Percentiles rank a stretch among this genome's conserved stretches.
Evolutionary conservation across 306 rosid genomes (phyloP).

Genomic region (Pachyrhizus erosus): DNA sequence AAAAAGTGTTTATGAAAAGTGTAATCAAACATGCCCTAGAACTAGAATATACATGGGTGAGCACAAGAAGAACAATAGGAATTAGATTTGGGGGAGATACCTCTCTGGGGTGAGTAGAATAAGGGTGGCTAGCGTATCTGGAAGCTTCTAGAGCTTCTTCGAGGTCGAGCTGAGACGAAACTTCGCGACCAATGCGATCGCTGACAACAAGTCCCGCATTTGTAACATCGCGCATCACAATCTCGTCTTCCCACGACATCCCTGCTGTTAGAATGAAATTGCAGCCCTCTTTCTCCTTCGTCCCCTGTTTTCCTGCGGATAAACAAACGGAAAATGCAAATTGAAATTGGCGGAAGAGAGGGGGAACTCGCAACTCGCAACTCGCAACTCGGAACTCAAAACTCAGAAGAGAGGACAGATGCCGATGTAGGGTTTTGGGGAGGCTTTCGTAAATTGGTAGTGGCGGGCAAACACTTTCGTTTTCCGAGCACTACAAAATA

Average conservation of each 20-base stretch:
- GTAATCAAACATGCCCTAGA: background rate
- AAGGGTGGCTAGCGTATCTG: slow-evolving; percentile 89
- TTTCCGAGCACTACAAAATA: background rate
- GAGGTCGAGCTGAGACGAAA: slow-evolving; percentile 85
- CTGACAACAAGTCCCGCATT: slow-evolving; percentile 81
- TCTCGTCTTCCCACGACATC: slow-evolving; percentile 87
- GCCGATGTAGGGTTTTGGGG: slow-evolving; percentile 62
- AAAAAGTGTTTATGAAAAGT: too few species aligned
- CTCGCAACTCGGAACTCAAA: background rate
- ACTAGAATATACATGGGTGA: background rate
- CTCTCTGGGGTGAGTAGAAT: slow-evolving; percentile 90
- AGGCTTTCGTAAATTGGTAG: slow-evolving; percentile 54
- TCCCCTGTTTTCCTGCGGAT: slow-evolving; percentile 33
- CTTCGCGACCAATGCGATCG: slow-evolving; percentile 91
- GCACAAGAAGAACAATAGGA: background rate
- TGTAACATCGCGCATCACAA: slow-evolving; percentile 81
- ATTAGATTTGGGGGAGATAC: slow-evolving; percentile 43
- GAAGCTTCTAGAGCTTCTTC: slow-evolving; percentile 96
- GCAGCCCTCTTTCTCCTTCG: background rate
- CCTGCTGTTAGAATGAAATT: slow-evolving; percentile 36
- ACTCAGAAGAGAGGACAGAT: background rate
- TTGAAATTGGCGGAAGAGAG: slow-evolving; percentile 22
- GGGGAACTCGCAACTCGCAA: slow-evolving; percentile 5
- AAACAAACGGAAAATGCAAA: slow-evolving; percentile 31
- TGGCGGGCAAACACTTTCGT: slow-evolving; percentile 61